Evolutionary conservation across 768 basidiomycete species (phyloP), one percentile per base, ranked within the genome.

Genomic region (Lyophyllum semitale): DNA sequence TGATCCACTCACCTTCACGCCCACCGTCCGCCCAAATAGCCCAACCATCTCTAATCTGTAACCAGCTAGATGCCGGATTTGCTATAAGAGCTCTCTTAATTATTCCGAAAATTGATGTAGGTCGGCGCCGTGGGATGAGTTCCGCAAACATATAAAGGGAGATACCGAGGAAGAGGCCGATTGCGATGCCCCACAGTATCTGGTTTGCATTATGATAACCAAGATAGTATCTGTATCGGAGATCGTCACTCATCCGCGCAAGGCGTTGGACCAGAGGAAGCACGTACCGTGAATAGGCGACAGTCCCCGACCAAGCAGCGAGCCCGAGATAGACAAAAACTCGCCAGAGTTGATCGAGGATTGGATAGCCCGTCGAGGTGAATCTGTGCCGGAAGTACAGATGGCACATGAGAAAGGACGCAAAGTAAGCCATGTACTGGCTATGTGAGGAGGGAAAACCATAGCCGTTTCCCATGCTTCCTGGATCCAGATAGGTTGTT

Each of bases 371-470:
- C 1, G 81, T 83, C 2, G 82, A 69, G 2, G 75, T 53, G 59
- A 89, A 91, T 3, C 79, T 77, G 62, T 93, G 90, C 32, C 84
- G 82, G 59, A 84, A 85, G 59, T 80, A 81, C 46, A 93, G 65
- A 70, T 94, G 92, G 64, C 87, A 84, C 40, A 85, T 65, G 41
- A 93, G 68, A 68, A 93, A 94, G 0, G 89, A 77, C 5, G 87
- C 77, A 59, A 94, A 93, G 70, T 89, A 94, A 15, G 84, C 92
- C 92, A 94, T 93, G 67, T 87, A 92, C 69, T 94, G 92, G 69
- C 89, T 91, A 65, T 94, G 92, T 13, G 90, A 92, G 0, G 91
- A 93, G 0, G 92, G 92, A 62, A 93, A 93, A 7, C 91, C 92
- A 65, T 92, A 93, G 13, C 91, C 91, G 51, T 80, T 80, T 18